Conservation (phyloP, 352 stramenopile genomes). For the Thalassiosira pacifica region DNA sequence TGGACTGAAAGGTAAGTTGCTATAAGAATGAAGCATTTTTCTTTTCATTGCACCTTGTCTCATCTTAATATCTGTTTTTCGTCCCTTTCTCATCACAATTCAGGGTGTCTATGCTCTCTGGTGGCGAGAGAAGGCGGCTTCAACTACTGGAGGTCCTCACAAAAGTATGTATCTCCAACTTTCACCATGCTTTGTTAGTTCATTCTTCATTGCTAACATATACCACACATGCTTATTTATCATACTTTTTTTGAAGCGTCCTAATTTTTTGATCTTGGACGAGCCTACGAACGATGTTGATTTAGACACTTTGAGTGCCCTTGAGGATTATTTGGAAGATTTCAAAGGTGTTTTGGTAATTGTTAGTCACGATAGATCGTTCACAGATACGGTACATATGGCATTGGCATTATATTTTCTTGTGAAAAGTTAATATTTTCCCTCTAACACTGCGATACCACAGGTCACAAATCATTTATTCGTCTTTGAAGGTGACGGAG, state of each 20-base stretch:
- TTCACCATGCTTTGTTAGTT: background rate
- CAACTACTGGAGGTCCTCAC: conserved; percentile 83
- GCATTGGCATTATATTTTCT: background rate
- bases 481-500: conserved; percentile 85
- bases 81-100: background rate
- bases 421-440: no score
- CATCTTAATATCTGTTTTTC: background rate
- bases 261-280: conserved; percentile 85
- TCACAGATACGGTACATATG: conserved; percentile 84
- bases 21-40: conserved; percentile 9
- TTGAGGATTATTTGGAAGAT: conserved; percentile 92
- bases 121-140: conserved; percentile 78
- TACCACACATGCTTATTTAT: background rate
- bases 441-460: background rate
- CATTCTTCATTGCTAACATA: conserved; percentile 17
- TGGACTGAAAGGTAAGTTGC: conserved; percentile 75
- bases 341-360: conserved; percentile 97
- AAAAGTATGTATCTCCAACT: conserved; percentile 46
- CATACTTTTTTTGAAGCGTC: conserved; percentile 49
- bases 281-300: conserved; percentile 74
- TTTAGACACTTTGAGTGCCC: conserved; percentile 81
- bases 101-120: conserved; percentile 80
- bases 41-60: conserved; percentile 5
- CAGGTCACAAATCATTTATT: conserved; percentile 85
- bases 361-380: conserved; percentile 98